Percentiles rank a stretch among this genome's conserved stretches.
These are phyloP conservation scores for Candida sp. DNA, from an alignment of 1,139 yeast species.

Conservation along the genomic window DNA sequence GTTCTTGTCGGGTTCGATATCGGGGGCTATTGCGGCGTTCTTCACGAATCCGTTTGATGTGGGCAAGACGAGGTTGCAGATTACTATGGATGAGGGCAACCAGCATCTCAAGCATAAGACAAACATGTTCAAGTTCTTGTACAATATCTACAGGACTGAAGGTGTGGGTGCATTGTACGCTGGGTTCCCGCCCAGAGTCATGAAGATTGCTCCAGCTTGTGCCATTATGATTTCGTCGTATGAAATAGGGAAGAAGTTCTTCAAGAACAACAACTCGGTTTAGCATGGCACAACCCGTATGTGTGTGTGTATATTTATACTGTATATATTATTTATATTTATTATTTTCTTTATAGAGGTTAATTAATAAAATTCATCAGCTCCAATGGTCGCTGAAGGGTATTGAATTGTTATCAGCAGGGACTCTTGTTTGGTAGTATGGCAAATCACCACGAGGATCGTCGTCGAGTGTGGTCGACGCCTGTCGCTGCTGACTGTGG, in stretches of 20 bases:
- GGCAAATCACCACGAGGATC: neutral
- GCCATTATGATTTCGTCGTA: slow-evolving; percentile 98
- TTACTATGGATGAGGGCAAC: slow-evolving; percentile 33
- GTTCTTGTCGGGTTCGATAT: slow-evolving; percentile 81
- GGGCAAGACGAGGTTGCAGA: slow-evolving; percentile 93
- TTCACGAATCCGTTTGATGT: slow-evolving; percentile 96
- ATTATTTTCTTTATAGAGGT: slow-evolving; percentile 3
- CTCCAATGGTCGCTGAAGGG: slow-evolving; percentile 12
- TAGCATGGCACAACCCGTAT: neutral
- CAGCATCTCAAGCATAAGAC: slow-evolving; percentile 19
- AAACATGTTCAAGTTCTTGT: slow-evolving; percentile 70
- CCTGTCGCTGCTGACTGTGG: neutral
- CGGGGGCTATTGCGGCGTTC: slow-evolving; percentile 88
- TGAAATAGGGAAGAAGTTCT: slow-evolving; percentile 81
- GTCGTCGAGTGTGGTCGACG: neutral
- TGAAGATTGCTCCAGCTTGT: slow-evolving; percentile 96
- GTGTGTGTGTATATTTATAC: neutral
- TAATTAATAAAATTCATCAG: slow-evolving; percentile 1
- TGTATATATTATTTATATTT: neutral
- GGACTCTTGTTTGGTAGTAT: neutral
- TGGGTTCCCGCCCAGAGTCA: slow-evolving; percentile 83
- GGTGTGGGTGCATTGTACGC: slow-evolving; percentile 81
- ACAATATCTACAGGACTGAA: slow-evolving; percentile 66
- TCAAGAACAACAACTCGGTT: slow-evolving; percentile 29
- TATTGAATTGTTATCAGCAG: slow-evolving; percentile 4